Conservation (phyloP, 2,329 filamentous ascomycete species). For the Graphilbum ipis-grandicollis region DNA sequence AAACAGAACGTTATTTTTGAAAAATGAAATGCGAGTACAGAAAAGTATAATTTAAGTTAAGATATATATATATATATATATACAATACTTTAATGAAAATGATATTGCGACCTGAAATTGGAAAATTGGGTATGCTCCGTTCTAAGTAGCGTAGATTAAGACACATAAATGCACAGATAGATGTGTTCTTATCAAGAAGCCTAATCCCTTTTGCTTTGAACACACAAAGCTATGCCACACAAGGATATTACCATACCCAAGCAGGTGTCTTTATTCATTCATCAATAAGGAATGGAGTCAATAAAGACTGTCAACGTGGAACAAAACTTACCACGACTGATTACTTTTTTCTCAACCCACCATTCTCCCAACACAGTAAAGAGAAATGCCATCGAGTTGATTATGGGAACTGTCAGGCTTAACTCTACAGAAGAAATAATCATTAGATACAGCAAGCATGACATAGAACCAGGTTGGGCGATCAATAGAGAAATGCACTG, state of each 20-base stretch:
- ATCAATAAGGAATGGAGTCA: background rate
- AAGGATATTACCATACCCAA: background rate
- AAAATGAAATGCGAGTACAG: too few relatives aligned
- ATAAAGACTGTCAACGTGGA: too few relatives aligned
- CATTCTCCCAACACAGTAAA: constrained; percentile 92
- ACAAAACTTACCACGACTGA: constrained; percentile 52
- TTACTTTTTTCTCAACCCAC: constrained; percentile 85
- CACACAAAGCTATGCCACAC: background rate
- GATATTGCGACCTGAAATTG: too few relatives aligned
- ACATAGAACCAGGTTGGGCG: background rate
- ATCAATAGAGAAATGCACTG: background rate
- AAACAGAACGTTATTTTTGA: too few relatives aligned
- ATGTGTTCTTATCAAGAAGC: too few relatives aligned
- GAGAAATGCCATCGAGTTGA: constrained; percentile 86
- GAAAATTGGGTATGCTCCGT: too few relatives aligned
- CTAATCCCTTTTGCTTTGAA: background rate
- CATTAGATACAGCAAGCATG: background rate
- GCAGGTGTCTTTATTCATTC: background rate
- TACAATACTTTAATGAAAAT: too few relatives aligned
- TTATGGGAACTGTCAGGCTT: constrained; percentile 84
- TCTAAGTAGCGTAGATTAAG: too few relatives aligned
- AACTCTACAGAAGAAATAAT: constrained; percentile 52
- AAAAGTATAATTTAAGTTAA: too few relatives aligned
- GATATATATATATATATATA: too few relatives aligned
- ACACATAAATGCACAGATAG: too few relatives aligned